Percentiles rank a stretch among this genome's conserved stretches.
These are phyloP conservation scores for Blastomyces percursus DNA, from an alignment of 2,329 filamentous ascomycete species.

Conservation along the genomic window DNA sequence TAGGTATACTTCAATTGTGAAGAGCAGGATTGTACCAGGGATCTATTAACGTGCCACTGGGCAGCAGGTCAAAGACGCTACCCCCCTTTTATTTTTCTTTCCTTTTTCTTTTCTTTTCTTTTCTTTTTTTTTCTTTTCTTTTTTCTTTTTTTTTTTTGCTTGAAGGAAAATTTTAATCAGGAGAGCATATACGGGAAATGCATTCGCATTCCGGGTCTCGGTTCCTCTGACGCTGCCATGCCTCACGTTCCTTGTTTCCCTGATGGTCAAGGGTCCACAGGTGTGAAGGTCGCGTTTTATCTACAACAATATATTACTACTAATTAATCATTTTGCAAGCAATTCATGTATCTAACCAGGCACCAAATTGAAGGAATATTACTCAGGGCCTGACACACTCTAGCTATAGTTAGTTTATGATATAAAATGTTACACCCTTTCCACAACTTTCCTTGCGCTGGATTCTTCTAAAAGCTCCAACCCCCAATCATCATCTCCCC, in stretches of 20 bases:
- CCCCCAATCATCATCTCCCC: conserved; percentile 29
- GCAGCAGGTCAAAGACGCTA: not conserved
- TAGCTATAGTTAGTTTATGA: not conserved
- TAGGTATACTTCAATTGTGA: conserved; percentile 13
- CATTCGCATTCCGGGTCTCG: not conserved
- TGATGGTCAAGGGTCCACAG: not conserved
- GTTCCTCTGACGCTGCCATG: not conserved
- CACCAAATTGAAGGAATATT: not conserved
- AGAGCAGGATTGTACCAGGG: conserved; percentile 13
- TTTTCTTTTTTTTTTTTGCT: not conserved
- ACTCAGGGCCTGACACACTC: not conserved
- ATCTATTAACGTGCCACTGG: conserved; percentile 8
- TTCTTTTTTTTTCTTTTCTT: no score
- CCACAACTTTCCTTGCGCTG: conserved; percentile 5
- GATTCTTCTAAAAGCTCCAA: conserved; percentile 25
- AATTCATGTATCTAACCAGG: not conserved
- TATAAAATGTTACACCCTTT: not conserved
- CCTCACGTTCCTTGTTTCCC: not conserved
- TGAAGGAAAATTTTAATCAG: not conserved
- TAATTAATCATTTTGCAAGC: not conserved
- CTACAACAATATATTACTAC: not conserved
- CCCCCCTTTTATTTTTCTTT: not conserved
- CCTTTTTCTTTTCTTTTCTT: no score
- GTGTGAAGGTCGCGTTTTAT: not conserved
- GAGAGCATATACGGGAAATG: not conserved